phyloP scores from a whole-genome alignment of 306 rosid species.

The cucumber (Cucumis sativus) region Cucumber_9930_V3 NC_026656.2:13768001-13768500 shows the following conservation, averaged over 20 bases:
- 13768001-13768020: conserved; percentile 61
- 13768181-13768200: no score
- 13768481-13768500: conserved; percentile 43
- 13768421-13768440: conserved; percentile 53
- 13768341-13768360: conserved; percentile 65
- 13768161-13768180: no score
- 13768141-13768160: no score
- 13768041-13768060: conserved; percentile 23
- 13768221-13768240: not conserved
- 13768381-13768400: not conserved
- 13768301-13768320: conserved; percentile 80
- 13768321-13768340: conserved; percentile 39
- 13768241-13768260: conserved; percentile 19
- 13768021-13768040: conserved; percentile 73
- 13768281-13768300: conserved; percentile 78
- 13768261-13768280: conserved; percentile 86
- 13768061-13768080: not conserved
- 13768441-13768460: conserved; percentile 97
- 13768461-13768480: conserved; percentile 60
- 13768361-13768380: not conserved
- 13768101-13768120: not conserved
- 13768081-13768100: not conserved
- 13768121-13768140: no score
- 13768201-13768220: no score
- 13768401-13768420: conserved; percentile 5